Conservation (phyloP, 305 asterid genomes). For the Fraxinus paxiana region DNA sequence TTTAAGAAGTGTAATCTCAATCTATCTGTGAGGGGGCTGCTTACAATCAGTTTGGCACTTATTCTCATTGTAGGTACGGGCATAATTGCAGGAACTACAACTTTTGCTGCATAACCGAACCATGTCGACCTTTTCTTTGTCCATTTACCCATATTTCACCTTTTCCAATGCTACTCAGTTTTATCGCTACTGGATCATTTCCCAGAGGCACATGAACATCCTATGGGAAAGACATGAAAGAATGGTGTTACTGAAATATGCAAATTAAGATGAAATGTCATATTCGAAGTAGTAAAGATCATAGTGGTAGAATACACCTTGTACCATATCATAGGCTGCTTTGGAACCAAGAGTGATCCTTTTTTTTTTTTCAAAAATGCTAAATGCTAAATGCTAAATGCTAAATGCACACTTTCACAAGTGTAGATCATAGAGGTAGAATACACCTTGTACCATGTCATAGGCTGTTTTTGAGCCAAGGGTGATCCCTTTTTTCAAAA, state of each 20-base stretch:
- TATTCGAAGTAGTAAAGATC: not conserved
- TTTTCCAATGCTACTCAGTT: conserved; percentile 63
- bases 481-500: conserved; percentile 24
- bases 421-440: not conserved
- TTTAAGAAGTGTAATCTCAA: not conserved
- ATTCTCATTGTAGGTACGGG: conserved; percentile 56
- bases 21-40: conserved; percentile 74
- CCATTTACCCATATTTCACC: conserved; percentile 68
- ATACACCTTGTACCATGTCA: conserved; percentile 25
- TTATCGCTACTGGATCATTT: conserved; percentile 53
- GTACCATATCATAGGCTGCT: conserved; percentile 83
- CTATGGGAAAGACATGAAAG: conserved; percentile 27
- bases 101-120: conserved; percentile 57
- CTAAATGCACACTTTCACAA: too few species aligned
- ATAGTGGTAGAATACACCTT: conserved; percentile 40
- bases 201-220: conserved; percentile 52
- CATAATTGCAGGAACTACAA: conserved; percentile 59
- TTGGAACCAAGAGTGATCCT: conserved; percentile 46
- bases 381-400: too few species aligned
- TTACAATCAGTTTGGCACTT: conserved; percentile 63
- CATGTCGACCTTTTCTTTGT: conserved; percentile 61
- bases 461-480: conserved; percentile 60
- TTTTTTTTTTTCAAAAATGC: too few species aligned
- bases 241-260: not conserved
- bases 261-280: not conserved